These are phyloP conservation scores for Syncephalastrum contaminatum DNA, from an alignment of 371 early-diverging fungal species.

Conservation along the genomic window DNA sequence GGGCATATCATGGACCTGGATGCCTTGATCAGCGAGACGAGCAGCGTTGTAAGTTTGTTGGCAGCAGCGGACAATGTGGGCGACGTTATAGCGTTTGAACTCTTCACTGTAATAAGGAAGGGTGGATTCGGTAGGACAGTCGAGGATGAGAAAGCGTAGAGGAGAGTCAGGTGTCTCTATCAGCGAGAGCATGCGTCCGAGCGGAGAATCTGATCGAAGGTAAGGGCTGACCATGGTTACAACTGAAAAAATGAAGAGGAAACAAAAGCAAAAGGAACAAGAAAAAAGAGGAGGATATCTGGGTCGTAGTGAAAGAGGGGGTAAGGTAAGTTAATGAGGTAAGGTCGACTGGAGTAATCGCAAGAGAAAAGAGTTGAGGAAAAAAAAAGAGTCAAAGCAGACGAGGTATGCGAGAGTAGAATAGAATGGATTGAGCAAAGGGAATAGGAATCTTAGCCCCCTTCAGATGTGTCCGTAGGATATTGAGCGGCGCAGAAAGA, in stretches of 20 bases:
- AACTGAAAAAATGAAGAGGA: not conserved
- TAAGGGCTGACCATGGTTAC: constrained; percentile 29
- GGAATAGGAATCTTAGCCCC: constrained; percentile 18
- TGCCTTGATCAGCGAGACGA: constrained; percentile 52
- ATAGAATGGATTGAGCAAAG: not conserved
- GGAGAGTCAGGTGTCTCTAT: constrained; percentile 48
- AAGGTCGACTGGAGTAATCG: not conserved
- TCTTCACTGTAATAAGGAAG: constrained; percentile 74
- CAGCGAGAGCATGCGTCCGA: constrained; percentile 58
- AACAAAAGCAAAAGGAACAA: constrained; percentile 3
- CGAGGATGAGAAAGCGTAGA: constrained; percentile 83
- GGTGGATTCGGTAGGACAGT: constrained; percentile 83
- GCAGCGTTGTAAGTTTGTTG: constrained; percentile 80
- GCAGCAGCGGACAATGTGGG: constrained; percentile 87
- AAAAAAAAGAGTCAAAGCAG: not conserved
- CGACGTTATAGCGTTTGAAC: constrained; percentile 70
- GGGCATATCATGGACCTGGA: constrained; percentile 78
- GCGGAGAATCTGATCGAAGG: constrained; percentile 35
- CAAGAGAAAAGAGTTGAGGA: not conserved
- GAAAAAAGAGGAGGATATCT: not conserved
- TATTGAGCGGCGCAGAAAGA: constrained; percentile 31
- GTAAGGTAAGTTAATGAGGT: not conserved
- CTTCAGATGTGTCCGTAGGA: constrained; percentile 26
- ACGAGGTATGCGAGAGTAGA: constrained; percentile 3
- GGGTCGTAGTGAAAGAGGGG: constrained; percentile 2